Base-by-base conservation (phyloP, 108 stramenopile genomes). In the Discostella stelligeroides region DNA sequence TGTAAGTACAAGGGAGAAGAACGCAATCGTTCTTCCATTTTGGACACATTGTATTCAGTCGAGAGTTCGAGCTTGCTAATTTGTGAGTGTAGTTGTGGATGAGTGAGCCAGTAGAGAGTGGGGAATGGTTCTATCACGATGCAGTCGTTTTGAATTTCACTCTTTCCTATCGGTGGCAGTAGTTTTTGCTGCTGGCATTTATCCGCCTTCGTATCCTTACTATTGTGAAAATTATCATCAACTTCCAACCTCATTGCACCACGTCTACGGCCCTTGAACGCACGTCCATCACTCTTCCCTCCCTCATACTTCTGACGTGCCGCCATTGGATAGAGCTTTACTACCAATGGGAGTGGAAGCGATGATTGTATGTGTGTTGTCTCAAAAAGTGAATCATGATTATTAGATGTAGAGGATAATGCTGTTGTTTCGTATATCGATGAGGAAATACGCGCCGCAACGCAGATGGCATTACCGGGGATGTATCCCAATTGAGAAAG, bases 101-200 rank as follows among this genome's bases (percentile, higher is more conserved):
- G 82, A 1, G 90, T 89, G 21, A 94, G 76, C 93, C 93, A 94
- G 56, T 82, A 91, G 2, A 89, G 81, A 1, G 93, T 94, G 10
- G 93, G 93, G 69, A 94, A 94, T 2, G 93, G 93, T 70, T 94
- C 93, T 23, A 94, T 56, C 18, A 94, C 66, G 49, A 62, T 64
- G 14, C n/a, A n/a, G n/a, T 10, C 30, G 37, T 42, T 66, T 49
- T 47, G 48, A 15, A 37, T 61, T 15, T 39, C 56, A 30, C 8
- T 67, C 17, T 17, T 40, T 51, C 34, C 34, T 34, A 6, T 34
- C 34, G 34, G 53, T 54, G 14, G 21, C 7, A 4, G n/a, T 28
- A 4, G 28, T 30, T 18, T 20, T 51, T 13, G 51, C 37, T 56
- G 17, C 56, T 66, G 46, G 40, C 20, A 27, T 27, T 51, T 27